Evolutionary conservation across 1,284 basidiomycete species (phyloP), one percentile per base, ranked within the genome.

Genomic region (Austroboletus niveus): DNA sequence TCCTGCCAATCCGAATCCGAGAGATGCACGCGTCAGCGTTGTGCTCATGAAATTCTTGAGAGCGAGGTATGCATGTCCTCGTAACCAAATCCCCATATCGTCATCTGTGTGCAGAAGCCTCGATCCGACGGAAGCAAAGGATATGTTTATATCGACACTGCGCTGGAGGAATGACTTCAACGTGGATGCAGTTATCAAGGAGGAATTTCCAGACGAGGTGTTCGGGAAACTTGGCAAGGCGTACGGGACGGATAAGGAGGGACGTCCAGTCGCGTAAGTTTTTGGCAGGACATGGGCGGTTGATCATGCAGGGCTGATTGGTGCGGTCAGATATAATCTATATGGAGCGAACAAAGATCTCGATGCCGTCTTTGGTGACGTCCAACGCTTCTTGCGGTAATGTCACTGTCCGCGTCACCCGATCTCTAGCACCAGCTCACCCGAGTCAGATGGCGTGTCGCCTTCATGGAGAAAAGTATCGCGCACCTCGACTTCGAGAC

Each of bases 41-140:
- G 62, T 90, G 8, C 73, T 91, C 41, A 80, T 87, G 79, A 91
- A 91, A 65, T 91, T 90, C 72, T 71, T 89, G 34, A 76, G 86
- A 53, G 89, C 89, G 10, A 80, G 86, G 87, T 83, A 56, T n/a
- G 72, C 27, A 42, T 11, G 22, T 20, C 20, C 34, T 12, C 9
- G 29, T 27, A 38, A 11, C 9, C 17, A 42, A 15, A 4, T 17
- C 27, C 10, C 27, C 2, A 6, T 20, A 1, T 38, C 40, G 31
- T 11, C 8, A 1, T 6, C 0, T 20, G 29, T 24, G 31, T 40
- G 30, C 47, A 87, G 86, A 58, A 78, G 84, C 53, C 66, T 88
- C 52, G 78, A 75, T 56, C 68, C 79, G 9, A 52, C 58, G 8
- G 79, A 79, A 40, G 86, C 86, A 29, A 71, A 75, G 45, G 73